Evolutionary conservation across 495 filamentous ascomycete genomes (phyloP).

Genomic region (Podospora sp.): DNA sequence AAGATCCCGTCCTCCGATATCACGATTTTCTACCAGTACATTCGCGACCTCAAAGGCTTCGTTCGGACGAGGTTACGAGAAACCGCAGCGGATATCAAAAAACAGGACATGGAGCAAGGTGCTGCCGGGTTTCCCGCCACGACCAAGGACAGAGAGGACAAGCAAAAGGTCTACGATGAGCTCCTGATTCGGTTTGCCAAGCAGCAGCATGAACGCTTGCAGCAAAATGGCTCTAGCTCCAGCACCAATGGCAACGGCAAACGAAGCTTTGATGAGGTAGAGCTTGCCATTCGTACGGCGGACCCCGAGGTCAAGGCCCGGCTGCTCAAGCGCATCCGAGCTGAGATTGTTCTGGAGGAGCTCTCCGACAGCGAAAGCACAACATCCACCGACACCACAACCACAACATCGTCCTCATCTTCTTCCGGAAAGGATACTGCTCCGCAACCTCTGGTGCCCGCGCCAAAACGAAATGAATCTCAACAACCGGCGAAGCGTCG

Average conservation of each 20-base stretch:
- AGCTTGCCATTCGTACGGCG: constrained; percentile 48
- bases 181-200: constrained; percentile 51
- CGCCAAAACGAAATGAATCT: constrained; percentile 47
- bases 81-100: constrained; percentile 58
- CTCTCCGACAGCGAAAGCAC: constrained; percentile 46
- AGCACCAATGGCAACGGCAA: constrained; percentile 35
- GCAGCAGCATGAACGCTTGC: constrained; percentile 28
- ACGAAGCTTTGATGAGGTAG: constrained; percentile 48
- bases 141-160: constrained; percentile 47
- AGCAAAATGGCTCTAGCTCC: constrained; percentile 21
- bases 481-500: constrained; percentile 54
- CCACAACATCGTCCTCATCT: constrained; percentile 34
- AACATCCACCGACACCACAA: constrained; percentile 28
- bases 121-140: constrained; percentile 41
- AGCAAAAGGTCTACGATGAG: constrained; percentile 57
- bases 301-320: constrained; percentile 49
- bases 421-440: constrained; percentile 16
- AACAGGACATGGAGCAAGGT: constrained; percentile 52
- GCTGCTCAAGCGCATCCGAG: constrained; percentile 53
- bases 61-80: constrained; percentile 65
- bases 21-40: constrained; percentile 65
- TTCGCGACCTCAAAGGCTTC: constrained; percentile 70
- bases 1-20: constrained; percentile 66
- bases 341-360: constrained; percentile 50
- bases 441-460: constrained; percentile 25